Conservation (phyloP, 2,329 filamentous ascomycete genomes). For the Aspergillus floridensis region DNA sequence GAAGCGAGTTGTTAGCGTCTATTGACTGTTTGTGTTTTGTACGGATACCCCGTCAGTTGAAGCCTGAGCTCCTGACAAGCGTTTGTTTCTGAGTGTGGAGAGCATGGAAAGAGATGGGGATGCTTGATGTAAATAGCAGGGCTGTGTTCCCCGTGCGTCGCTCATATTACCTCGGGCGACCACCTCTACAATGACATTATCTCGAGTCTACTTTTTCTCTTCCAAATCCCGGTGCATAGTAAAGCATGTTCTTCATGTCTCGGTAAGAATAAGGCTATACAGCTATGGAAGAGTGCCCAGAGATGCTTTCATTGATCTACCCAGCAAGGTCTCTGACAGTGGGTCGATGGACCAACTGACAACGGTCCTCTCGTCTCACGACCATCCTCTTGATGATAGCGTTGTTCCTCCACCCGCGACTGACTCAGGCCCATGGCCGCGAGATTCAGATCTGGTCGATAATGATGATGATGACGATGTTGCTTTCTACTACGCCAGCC, state of each 20-base stretch:
- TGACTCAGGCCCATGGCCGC: neutral
- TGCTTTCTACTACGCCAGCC: too few relatives aligned
- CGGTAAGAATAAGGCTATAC: neutral
- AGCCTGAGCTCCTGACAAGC: conserved; percentile 21
- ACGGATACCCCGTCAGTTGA: conserved; percentile 24
- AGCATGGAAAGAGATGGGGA: neutral
- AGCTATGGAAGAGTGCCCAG: neutral
- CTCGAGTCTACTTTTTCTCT: neutral
- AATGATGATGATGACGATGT: neutral
- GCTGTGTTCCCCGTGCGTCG: neutral
- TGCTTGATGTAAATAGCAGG: neutral
- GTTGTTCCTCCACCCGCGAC: neutral
- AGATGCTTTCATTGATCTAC: neutral
- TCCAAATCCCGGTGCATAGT: neutral
- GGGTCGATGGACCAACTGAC: neutral
- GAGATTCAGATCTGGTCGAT: neutral
- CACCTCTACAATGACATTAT: neutral
- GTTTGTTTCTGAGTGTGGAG: neutral
- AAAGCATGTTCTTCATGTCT: neutral
- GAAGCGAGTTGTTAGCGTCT: neutral
- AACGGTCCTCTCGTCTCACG: neutral
- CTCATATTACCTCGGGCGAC: neutral
- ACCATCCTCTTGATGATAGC: neutral
- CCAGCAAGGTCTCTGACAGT: neutral
- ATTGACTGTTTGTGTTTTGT: conserved; percentile 1